Conservation (phyloP, 768 basidiomycete species). For the Boletus bicolor region DNA sequence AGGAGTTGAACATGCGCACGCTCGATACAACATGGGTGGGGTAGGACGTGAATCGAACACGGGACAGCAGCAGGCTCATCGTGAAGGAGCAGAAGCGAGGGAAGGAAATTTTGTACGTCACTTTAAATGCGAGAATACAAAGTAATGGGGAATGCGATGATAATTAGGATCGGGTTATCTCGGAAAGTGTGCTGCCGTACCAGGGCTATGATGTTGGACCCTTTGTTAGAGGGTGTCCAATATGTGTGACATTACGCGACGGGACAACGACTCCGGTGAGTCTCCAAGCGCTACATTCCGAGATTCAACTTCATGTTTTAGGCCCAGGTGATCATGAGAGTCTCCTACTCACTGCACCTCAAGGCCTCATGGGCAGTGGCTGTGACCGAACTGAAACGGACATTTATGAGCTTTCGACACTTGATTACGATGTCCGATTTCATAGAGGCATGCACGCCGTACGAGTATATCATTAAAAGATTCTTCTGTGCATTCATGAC, state of each 20-base stretch:
- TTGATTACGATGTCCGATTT: too few relatives aligned
- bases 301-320: constrained; percentile 17
- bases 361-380: too few relatives aligned
- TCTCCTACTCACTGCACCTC: too few relatives aligned
- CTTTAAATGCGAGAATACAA: not conserved
- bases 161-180: constrained; percentile 7
- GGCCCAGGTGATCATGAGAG: too few relatives aligned
- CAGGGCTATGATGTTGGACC: not conserved
- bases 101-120: not conserved
- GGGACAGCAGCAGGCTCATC: constrained; percentile 17
- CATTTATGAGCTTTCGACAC: too few relatives aligned
- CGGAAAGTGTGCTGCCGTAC: constrained; percentile 6
- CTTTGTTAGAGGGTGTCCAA: not conserved
- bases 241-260: constrained; percentile 7
- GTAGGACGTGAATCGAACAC: constrained; percentile 3
- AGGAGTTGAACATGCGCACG: constrained; percentile 39
- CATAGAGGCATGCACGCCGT: too few relatives aligned
- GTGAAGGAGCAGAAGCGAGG: not conserved
- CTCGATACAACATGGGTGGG: not conserved
- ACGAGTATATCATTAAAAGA: too few relatives aligned
- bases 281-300: constrained; percentile 33
- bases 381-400: too few relatives aligned
- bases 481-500: too few relatives aligned
- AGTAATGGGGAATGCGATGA: not conserved
- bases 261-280: not conserved